Base-by-base conservation (phyloP, 2,329 filamentous ascomycete species). In the Neurospora crassa region DNA sequence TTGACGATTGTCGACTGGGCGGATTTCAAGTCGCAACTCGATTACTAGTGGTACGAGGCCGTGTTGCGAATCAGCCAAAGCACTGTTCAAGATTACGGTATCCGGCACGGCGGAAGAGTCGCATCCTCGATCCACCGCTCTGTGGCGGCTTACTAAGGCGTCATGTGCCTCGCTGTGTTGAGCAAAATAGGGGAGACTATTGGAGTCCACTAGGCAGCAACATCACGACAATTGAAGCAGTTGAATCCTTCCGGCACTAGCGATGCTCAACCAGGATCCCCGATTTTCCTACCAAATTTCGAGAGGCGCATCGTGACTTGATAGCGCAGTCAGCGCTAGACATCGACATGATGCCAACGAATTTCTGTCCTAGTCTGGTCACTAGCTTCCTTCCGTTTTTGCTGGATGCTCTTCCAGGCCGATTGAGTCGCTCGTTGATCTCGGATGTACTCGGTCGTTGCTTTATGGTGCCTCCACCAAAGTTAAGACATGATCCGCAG, bases 1-100 rank as follows among this genome's bases (percentile, higher is more conserved):
- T 41, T 74, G 40, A 72, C 72, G 3, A 71, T 75, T 41, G 73
- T 76, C 12, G 74, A 75, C 45, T 75, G 74, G 74, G 73, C 73
- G n/a, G 70, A 70, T 14, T 76, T 75, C 70, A 72, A 72, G 40
- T 24, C 70, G 37, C 74, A 75, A 68, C 68, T 74, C 6, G 53
- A 53, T 47, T 63, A 69, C 11, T 71, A 68, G 72, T 2, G 18
- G 3, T 45, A 8, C 5, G 18, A 29, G 29, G 53, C 29, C 53
- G 24, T 29, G 24, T 10, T 16, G 45, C 10, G 20, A 29, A 34
- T 18, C 4, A 63, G 29, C 24, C 7, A 34, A 34, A 29, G 24
- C 20, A 53, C 12, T 29, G 12, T 5, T 29, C 14, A 5, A n/a
- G 14, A 37, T 11, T 16, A 37, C 8, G 53, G 53, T 37, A 11